phyloP scores from a whole-genome alignment of 225 moss, liverwort and hornwort species.

The Pseudisothecium myosuroides region DNA sequence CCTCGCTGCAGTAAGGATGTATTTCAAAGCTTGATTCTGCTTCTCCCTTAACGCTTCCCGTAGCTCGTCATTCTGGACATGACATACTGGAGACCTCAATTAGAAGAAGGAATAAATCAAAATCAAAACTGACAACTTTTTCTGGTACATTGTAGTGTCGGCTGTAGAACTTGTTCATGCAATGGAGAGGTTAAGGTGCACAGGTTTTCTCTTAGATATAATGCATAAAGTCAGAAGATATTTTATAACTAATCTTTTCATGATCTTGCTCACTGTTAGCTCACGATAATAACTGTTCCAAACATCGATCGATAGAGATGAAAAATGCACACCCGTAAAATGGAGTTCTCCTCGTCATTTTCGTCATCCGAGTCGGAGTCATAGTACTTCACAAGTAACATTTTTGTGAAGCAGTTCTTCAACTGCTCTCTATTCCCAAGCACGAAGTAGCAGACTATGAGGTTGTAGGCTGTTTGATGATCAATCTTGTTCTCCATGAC shows the following conservation, averaged over 20 bases:
- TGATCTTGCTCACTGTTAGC: neutral
- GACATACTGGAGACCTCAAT: neutral
- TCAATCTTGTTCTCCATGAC: constrained; percentile 78
- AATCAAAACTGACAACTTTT: neutral
- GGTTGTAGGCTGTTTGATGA: constrained; percentile 85
- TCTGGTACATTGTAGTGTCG: neutral
- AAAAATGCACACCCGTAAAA: constrained; percentile 33
- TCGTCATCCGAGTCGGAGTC: constrained; percentile 74
- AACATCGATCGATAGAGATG: neutral
- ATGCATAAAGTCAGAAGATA: neutral
- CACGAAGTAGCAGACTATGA: constrained; percentile 63
- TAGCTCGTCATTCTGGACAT: constrained; percentile 57
- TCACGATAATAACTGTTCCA: neutral
- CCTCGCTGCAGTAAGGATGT: constrained; percentile 66
- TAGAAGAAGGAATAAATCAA: neutral
- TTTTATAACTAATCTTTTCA: neutral
- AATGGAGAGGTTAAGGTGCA: neutral
- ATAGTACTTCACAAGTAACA: constrained; percentile 73
- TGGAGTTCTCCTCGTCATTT: constrained; percentile 33
- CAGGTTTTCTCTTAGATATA: neutral
- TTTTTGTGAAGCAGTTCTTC: constrained; percentile 76
- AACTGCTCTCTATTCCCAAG: constrained; percentile 61
- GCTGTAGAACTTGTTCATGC: neutral
- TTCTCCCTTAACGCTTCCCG: constrained; percentile 48
- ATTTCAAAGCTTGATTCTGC: constrained; percentile 57